Conservation (phyloP, 805 yeast species). For the Teunomyces cretensis region DNA sequence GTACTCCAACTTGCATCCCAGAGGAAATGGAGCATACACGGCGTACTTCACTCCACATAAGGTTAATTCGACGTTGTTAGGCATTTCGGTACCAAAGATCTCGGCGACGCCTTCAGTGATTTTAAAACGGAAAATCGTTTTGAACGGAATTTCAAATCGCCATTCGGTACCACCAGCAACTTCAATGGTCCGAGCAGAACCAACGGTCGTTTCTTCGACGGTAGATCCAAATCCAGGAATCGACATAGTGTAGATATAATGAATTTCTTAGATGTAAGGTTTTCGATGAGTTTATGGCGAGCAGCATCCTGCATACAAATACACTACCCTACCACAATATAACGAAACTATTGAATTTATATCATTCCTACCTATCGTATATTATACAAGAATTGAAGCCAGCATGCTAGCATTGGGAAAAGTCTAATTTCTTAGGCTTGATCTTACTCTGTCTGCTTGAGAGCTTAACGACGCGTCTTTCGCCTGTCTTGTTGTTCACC, state of each 20-base stretch:
- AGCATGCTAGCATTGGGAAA: slow-evolving; percentile 10
- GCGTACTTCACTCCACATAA: slow-evolving; percentile 40
- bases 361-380: not conserved
- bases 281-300: not conserved
- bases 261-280: not conserved
- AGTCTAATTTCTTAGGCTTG: slow-evolving; percentile 40
- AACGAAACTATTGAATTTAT: not conserved
- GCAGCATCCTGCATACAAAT: not conserved
- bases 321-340: not conserved
- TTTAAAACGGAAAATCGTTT: slow-evolving; percentile 49
- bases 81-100: slow-evolving; percentile 89
- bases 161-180: slow-evolving; percentile 59
- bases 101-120: slow-evolving; percentile 75
- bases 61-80: slow-evolving; percentile 55
- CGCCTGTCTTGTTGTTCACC: slow-evolving; percentile 39
- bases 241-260: slow-evolving; percentile 12
- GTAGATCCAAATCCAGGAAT: slow-evolving; percentile 18
- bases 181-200: slow-evolving; percentile 16
- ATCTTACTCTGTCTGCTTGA: slow-evolving; percentile 32
- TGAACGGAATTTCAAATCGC: slow-evolving; percentile 68
- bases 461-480: slow-evolving; percentile 30
- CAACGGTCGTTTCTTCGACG: slow-evolving; percentile 9
- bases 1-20: slow-evolving; percentile 64
- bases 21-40: slow-evolving; percentile 45
- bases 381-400: slow-evolving; percentile 1